Conservation (phyloP, 352 stramenopile genomes). For the Globisporangium parvum region DNA sequence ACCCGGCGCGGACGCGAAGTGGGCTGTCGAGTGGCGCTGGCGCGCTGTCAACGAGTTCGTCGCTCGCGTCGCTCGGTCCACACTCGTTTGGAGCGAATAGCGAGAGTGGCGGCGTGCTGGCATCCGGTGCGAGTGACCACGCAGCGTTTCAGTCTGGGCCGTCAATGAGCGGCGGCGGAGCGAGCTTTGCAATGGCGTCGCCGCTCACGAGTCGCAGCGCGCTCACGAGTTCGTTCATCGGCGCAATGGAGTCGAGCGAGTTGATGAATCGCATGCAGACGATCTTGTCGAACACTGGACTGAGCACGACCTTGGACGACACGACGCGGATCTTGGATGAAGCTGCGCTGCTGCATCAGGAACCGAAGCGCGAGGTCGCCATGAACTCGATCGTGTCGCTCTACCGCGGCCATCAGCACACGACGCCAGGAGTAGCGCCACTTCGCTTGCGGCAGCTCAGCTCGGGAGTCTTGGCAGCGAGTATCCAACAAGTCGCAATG, state of each 20-base stretch:
- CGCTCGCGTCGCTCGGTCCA: not conserved
- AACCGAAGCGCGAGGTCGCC: constrained; percentile 37
- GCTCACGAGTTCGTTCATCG: constrained; percentile 46
- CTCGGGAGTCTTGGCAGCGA: constrained; percentile 19
- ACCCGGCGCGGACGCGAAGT: constrained; percentile 37
- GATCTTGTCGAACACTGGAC: constrained; percentile 40
- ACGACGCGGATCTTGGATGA: constrained; percentile 39
- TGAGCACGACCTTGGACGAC: constrained; percentile 18
- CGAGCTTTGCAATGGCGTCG: constrained; percentile 14
- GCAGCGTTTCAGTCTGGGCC: not conserved
- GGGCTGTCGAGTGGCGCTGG: not conserved
- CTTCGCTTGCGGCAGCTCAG: constrained; percentile 24
- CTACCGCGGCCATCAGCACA: constrained; percentile 23
- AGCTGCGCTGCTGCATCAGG: constrained; percentile 40
- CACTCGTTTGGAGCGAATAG: constrained; percentile 4
- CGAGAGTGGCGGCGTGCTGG: not conserved
- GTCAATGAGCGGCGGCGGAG: not conserved
- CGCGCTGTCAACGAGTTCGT: not conserved
- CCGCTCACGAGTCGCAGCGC: constrained; percentile 22
- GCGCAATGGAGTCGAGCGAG: constrained; percentile 47
- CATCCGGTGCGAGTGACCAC: not conserved
- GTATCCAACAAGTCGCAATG: constrained; percentile 44
- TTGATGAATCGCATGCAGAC: constrained; percentile 66
- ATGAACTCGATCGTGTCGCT: constrained; percentile 39
- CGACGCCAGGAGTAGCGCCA: not conserved